Conservation (phyloP, 768 basidiomycete genomes). For the Pleurotus cornucopiae region DNA sequence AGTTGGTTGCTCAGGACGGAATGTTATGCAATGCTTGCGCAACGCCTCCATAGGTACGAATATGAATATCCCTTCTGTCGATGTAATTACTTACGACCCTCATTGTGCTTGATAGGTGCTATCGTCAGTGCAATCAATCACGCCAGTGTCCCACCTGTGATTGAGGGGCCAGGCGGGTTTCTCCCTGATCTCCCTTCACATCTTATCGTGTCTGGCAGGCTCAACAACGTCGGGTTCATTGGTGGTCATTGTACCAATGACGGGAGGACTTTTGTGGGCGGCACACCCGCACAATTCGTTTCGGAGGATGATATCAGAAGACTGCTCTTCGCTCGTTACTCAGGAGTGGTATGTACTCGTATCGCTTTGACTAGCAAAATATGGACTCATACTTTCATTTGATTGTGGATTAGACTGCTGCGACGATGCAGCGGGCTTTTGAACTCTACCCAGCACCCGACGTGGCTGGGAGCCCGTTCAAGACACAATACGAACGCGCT, state of each 20-base stretch:
- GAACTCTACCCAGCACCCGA: slow-evolving; percentile 33
- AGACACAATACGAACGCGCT: slow-evolving; percentile 36
- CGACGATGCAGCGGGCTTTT: slow-evolving; percentile 28
- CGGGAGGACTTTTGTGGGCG: slow-evolving; percentile 35
- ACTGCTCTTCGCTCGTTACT: slow-evolving; percentile 30
- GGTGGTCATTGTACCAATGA: slow-evolving; percentile 41
- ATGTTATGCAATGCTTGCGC: slow-evolving; percentile 30
- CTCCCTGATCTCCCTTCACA: slow-evolving; percentile 32
- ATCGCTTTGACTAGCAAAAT: background rate
- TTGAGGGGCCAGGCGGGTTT: slow-evolving; percentile 24
- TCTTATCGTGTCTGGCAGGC: slow-evolving; percentile 27
- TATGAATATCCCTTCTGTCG: background rate
- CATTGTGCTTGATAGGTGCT: slow-evolving; percentile 20
- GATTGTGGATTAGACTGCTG: slow-evolving; percentile 23
- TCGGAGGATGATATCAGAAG: slow-evolving; percentile 34
- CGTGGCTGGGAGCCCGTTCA: slow-evolving; percentile 29
- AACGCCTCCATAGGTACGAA: slow-evolving; percentile 28
- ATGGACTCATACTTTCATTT: background rate
- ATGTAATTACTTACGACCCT: background rate
- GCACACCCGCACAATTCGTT: slow-evolving; percentile 28
- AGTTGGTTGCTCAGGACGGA: slow-evolving; percentile 24
- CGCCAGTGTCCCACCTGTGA: slow-evolving; percentile 24
- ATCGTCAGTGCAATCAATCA: slow-evolving; percentile 36
- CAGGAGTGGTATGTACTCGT: slow-evolving; percentile 22
- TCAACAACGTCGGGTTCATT: slow-evolving; percentile 28